phyloP scores from a whole-genome alignment of 192 early-diverging fungal species.

The Gamsiella multidivaricata region DNA sequence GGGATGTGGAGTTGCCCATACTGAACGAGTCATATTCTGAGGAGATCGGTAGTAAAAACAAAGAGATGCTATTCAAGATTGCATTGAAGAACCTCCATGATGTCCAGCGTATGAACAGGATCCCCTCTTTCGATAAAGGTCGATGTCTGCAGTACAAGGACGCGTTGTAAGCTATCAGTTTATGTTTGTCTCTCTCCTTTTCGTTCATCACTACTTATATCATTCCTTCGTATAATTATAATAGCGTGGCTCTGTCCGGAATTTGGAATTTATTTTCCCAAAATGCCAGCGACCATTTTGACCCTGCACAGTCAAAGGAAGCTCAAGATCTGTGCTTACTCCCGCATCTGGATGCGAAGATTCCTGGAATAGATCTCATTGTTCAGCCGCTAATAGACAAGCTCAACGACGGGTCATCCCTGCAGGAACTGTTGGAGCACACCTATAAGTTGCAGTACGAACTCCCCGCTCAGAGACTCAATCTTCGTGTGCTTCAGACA shows the following conservation, averaged over 20 bases:
- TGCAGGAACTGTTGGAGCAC: neutral
- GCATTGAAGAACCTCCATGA: conserved; percentile 1
- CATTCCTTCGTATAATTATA: too few species aligned
- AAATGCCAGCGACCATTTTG: neutral
- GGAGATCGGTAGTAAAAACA: neutral
- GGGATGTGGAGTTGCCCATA: neutral
- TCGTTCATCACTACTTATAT: too few species aligned
- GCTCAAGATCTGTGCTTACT: conserved; percentile 1
- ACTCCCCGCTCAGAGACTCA: neutral
- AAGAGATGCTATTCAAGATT: neutral
- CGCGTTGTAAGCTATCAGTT: too few species aligned
- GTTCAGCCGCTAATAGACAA: neutral
- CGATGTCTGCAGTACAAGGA: conserved; percentile 6
- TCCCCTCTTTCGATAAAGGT: neutral
- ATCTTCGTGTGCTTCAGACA: conserved; percentile 1
- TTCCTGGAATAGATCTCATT: neutral
- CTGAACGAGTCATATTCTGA: neutral
- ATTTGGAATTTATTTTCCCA: neutral
- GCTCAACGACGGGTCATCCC: neutral
- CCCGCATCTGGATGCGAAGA: neutral
- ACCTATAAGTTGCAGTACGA: neutral
- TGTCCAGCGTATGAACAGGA: neutral
- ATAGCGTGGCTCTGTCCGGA: conserved; percentile 1
- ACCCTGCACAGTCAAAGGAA: neutral
- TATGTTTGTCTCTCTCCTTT: too few species aligned